Evolutionary conservation across 352 stramenopile genomes (phyloP).

Genomic region (Globisporangium mamillatum): DNA sequence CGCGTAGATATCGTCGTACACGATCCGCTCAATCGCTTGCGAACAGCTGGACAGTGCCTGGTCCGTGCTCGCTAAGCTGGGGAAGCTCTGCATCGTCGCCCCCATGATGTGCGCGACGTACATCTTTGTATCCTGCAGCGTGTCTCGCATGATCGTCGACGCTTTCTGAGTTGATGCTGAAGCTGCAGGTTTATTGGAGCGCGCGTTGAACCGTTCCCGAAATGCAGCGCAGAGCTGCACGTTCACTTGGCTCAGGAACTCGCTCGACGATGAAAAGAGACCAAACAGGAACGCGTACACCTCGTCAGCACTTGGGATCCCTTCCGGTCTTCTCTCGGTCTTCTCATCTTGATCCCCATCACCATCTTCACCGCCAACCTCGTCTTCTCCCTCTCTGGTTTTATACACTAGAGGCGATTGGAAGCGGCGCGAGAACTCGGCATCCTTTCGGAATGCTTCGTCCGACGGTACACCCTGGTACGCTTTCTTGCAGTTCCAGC

Average conservation of each 20-base stretch:
- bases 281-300: constrained; percentile 60
- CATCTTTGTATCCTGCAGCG: constrained; percentile 67
- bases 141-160: constrained; percentile 29
- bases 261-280: constrained; percentile 45
- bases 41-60: constrained; percentile 45
- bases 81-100: constrained; percentile 59
- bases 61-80: constrained; percentile 50
- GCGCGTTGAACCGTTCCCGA: constrained; percentile 27
- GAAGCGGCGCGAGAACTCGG: constrained; percentile 51
- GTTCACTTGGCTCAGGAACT: constrained; percentile 68
- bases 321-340: neutral
- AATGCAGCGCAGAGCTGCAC: constrained; percentile 50
- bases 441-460: constrained; percentile 52
- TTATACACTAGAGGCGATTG: constrained; percentile 16
- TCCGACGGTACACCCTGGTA: constrained; percentile 41
- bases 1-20: constrained; percentile 66
- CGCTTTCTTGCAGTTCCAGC: constrained; percentile 60
- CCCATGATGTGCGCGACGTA: constrained; percentile 58
- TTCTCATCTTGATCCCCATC: neutral
- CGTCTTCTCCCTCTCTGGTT: neutral
- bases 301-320: constrained; percentile 29
- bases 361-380: neutral
- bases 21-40: constrained; percentile 54
- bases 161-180: constrained; percentile 1
- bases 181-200: constrained; percentile 13